Evolutionary conservation across 345 rosid species (phyloP), one percentile per base, ranked within the genome.

Genomic region (Arabidopsis suecica): DNA sequence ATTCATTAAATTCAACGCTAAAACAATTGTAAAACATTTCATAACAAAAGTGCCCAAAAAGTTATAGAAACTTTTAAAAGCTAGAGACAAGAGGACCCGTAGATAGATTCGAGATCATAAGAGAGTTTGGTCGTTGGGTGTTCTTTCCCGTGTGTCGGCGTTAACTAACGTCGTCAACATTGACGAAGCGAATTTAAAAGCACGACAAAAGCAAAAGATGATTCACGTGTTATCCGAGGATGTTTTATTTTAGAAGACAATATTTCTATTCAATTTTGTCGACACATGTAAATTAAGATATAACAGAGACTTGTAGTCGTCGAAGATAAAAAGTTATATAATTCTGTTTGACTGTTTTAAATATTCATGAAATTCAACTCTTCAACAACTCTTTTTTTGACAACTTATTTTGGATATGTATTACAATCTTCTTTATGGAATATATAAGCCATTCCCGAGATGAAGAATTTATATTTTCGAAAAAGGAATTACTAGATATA

Each of bases 201-300:
- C 63, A 7, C 45, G 44, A 74, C 61, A 72, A 61, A 50, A 61
- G 61, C 42, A 22, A 61, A 72, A 61, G 32, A 18, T 33, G 41
- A 36, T 38, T 74, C 72, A 74, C 78, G 73, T 74, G 67, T 74
- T 67, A 38, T 67, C 68, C 73, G 61, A 74, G 53, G 67, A 66
- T 74, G 78, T 67, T 67, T 74, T 66, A 37, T 48, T 18, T 48
- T 28, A 58, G 8, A 2, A 34, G 72, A 74, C 78, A 74, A 57
- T 36, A 11, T 37, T 71, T 74, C 53, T 57, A 16, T 66, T 74
- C 67, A 65, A 74, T 2, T 32, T 66, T 74, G 78, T 66, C 78
- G 78, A 65, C 66, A 36, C 58, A 23, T 48, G 20, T 44, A 32
- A 44, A 45, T 69, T 57, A 42, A 1, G 3, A 4, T 28, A 66